These are phyloP conservation scores for Populus deltoides DNA, from an alignment of 345 rosid species.

Conservation along the genomic window DNA sequence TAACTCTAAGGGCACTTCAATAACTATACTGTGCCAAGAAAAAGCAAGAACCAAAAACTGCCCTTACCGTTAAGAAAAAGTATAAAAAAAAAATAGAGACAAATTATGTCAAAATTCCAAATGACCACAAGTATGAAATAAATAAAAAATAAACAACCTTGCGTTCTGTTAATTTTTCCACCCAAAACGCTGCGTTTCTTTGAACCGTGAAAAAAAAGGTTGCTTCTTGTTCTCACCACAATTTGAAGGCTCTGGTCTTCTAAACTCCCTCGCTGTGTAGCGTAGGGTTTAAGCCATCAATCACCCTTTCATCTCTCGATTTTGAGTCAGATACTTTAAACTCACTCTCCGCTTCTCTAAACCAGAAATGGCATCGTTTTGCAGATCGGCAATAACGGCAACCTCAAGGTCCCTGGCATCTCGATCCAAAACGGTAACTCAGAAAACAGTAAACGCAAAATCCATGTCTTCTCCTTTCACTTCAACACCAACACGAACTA, in stretches of 20 bases:
- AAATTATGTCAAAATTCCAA: too few species aligned
- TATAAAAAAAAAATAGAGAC: too few species aligned
- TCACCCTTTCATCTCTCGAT: neutral
- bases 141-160: too few species aligned
- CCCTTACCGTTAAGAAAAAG: too few species aligned
- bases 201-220: neutral
- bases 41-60: too few species aligned
- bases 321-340: neutral
- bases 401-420: slow-evolving; percentile 38
- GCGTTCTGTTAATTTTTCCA: neutral
- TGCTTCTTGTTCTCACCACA: neutral
- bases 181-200: neutral
- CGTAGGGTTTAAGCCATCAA: slow-evolving; percentile 31
- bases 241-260: neutral
- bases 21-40: too few species aligned
- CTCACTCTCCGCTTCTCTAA: neutral
- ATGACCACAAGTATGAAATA: too few species aligned
- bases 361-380: slow-evolving; percentile 41
- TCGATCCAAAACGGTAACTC: slow-evolving; percentile 31
- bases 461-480: slow-evolving; percentile 31
- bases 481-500: slow-evolving; percentile 37
- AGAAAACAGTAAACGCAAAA: slow-evolving; percentile 20
- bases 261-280: neutral
- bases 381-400: slow-evolving; percentile 36
- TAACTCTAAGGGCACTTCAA: too few species aligned